Base-by-base conservation (phyloP, 2,329 filamentous ascomycete species). In the Ophiostoma angusticollis region DNA sequence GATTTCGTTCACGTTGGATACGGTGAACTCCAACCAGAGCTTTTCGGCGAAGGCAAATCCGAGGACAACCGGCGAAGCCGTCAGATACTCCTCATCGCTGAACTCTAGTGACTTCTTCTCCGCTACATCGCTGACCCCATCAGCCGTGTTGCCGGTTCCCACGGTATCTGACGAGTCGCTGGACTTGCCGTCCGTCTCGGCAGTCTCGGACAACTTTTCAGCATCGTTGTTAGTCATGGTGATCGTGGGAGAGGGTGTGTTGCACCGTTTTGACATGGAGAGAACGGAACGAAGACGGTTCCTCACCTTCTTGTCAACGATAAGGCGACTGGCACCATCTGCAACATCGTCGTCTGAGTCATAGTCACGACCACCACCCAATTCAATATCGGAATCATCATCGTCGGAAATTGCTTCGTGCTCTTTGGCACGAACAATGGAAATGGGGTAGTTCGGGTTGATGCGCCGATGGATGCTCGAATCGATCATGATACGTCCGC, bases 31-130 rank as follows among this genome's bases (percentile, higher is more conserved):
- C 0, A 93, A 70, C 87, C 86, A 95, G 9, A 84, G 66, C 60
- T 93, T 94, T 58, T 93, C 84, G 1, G 74, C 76, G 55, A 94
- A 93, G 1, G 84, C 75, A 50, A 93, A 94, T 0, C 86, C 87
- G 2, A 93, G 70, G 0, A 93, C 83, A 1, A 93, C 78, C 0
- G 86, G 81, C 2, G 83, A 89, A 2, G 85, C 78, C 35, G 93
- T 79, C 6, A 94, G 64, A 18, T 91, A 79, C 49, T 94, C 83
- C 45, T 93, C 84, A 35, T 91, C 83, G 0, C 71, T 81, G 54
- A 91, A 87, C 16, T 72, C 64, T 2, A 68, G 68, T 13, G 49
- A 48, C 39, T 58, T 58, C 28, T 60, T 47, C 33, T 57, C 53
- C 21, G 51, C 47, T 2, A 50, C 45, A 17, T 14, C 11, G 13